Base-by-base conservation (phyloP, 2,329 filamentous ascomycete genomes). In the Rhexocercosporidium sp. region DNA sequence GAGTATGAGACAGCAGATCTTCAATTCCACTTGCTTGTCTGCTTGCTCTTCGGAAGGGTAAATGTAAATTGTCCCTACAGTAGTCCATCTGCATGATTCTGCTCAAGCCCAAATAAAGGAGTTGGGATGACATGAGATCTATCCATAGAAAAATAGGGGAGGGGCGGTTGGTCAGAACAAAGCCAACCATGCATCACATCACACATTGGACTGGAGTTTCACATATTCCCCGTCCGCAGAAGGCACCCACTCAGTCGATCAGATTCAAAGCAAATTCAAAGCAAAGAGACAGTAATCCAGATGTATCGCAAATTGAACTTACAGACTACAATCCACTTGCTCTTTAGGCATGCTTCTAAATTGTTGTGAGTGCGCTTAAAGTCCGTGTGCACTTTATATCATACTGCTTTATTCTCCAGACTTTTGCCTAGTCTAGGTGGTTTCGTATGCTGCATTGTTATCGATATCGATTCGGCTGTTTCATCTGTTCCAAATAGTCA, bases 151-250 rank as follows among this genome's bases (percentile, higher is more conserved):
- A 37, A 11, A 25, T 8, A 18, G 12, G 8, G 51, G 9, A 16
- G 12, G 47, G 12, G 22, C 3, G 34, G 18, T 12, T 12, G 14
- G 22, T 39, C 39, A 25, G 20, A 20, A 34, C 31, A 34, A 57
- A n/a, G 54, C 54, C 54, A 57, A 57, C 54, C 54, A 57, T 57
- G 54, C 54, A 57, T 57, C 54, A 57, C 31, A 57, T 57, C 54
- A 39, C 54, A 31, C 49, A 39, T 39, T 39, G 34, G 54, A 57
- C 31, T 41, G 54, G 31, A 22, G 31, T 57, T 57, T 57, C 54
- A 57, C 16, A 57, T 37, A 57, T 18, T 37, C 41, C 54, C 20
- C 54, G 31, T 57, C 31, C 34, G 27, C 54, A 27, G 41, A 47
- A 47, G n/a, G 41, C 54, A 57, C 34, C 2, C 20, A 20, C 2